These are phyloP conservation scores for Prunus mira DNA, from an alignment of 306 rosid species.

Conservation along the genomic window DNA sequence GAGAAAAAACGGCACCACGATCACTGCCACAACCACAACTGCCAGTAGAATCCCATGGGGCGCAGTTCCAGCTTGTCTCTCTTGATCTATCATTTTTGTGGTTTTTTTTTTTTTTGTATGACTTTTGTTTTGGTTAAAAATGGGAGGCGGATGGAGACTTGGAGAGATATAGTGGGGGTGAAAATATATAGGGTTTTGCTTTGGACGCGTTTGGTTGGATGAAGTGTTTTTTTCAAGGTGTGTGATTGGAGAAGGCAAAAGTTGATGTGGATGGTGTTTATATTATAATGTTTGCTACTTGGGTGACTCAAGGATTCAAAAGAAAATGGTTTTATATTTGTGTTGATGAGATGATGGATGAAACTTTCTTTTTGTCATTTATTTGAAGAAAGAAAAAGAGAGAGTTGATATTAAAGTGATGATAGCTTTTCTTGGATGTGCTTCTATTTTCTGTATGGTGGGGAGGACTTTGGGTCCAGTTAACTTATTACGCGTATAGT, in stretches of 20 bases:
- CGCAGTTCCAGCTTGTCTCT: slow-evolving; percentile 39
- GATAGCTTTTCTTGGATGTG: too few species aligned
- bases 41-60: slow-evolving; percentile 74
- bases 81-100: slow-evolving; percentile 15
- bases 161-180: not conserved
- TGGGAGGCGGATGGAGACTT: not conserved
- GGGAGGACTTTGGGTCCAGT: too few species aligned
- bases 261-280: not conserved
- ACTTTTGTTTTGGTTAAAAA: not conserved
- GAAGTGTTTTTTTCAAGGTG: not conserved
- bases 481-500: too few species aligned
- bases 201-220: not conserved
- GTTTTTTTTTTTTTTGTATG: not conserved
- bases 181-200: too few species aligned
- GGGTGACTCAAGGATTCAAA: not conserved
- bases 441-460: too few species aligned
- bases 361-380: not conserved
- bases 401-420: too few species aligned
- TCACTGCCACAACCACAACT: slow-evolving; percentile 56
- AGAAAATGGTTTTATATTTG: not conserved
- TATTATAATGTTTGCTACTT: not conserved
- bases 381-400: not conserved
- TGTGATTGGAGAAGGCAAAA: not conserved
- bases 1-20: slow-evolving; percentile 52
- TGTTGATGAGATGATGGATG: not conserved